A percentile compares a stretch with the other conserved stretches of the same genome.
Conservation (phyloP, 2,329 filamentous ascomycete species). For the Talaromyces islandicus region DNA sequence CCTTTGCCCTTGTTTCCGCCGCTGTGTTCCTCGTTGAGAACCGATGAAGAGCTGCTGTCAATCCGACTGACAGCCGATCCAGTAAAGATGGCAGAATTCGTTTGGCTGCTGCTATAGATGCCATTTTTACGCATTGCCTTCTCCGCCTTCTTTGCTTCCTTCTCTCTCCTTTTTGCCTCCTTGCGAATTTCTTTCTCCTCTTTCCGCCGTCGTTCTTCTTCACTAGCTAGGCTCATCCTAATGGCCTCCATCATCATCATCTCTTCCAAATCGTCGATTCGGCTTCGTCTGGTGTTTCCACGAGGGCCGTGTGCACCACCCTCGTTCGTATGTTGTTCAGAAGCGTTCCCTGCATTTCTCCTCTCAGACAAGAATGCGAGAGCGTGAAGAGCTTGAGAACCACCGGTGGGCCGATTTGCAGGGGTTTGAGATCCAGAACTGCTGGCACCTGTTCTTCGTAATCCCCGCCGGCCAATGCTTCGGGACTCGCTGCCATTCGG, state of each 20-base stretch:
- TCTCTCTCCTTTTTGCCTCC: conserved; percentile 77
- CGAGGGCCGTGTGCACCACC: conserved; percentile 34
- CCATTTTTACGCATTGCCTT: conserved; percentile 62
- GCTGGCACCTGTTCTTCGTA: conserved; percentile 34
- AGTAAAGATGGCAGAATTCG: conserved; percentile 55
- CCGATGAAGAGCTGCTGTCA: conserved; percentile 32
- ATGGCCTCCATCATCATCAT: conserved; percentile 99
- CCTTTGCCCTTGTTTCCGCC: conserved; percentile 60
- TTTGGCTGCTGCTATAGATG: conserved; percentile 50
- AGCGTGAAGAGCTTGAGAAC: conserved; percentile 38
- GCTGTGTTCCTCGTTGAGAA: conserved; percentile 30
- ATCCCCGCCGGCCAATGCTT: conserved; percentile 53
- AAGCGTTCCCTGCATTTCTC: conserved; percentile 20
- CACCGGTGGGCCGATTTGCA: conserved; percentile 21
- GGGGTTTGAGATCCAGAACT: conserved; percentile 26
- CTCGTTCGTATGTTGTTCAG: conserved; percentile 30
- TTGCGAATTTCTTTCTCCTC: conserved; percentile 76
- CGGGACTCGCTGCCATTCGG: conserved; percentile 43
- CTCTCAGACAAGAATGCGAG: conserved; percentile 44
- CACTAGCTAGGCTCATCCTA: conserved; percentile 78
- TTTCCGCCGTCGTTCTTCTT: conserved; percentile 85
- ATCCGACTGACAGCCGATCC: conserved; percentile 31
- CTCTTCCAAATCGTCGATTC: conserved; percentile 86
- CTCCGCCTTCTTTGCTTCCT: conserved; percentile 71
- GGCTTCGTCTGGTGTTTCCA: conserved; percentile 52